Base-by-base conservation (phyloP, 169 alveolate species). In the Cryptosporidium parvum region DNA sequence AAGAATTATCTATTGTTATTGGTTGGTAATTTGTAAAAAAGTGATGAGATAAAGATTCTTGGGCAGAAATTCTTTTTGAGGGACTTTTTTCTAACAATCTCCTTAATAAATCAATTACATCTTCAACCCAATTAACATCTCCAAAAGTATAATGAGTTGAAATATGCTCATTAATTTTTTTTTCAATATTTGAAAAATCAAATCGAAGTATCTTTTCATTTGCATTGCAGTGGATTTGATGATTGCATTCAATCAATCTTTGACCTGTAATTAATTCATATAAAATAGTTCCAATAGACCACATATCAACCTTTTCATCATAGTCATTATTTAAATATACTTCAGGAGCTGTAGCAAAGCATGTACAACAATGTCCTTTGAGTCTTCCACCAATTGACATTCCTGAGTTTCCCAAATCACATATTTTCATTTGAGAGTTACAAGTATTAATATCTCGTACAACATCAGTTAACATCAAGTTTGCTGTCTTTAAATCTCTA, bases 351-450 rank as follows among this genome's bases (percentile, higher is more conserved):
- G 94, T 94, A 85, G 93, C 93, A 86, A 93, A 94, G 0, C 96
- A 95, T 3, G 97, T 94, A 8, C 97, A 91, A 56, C 93, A 85
- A 75, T 86, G 91, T 48, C 92, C 94, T 86, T 86, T 86, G 12
- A 86, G 91, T 2, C 42, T 62, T 68, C 85, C 75, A 21, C 62
- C 67, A 39, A 69, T 75, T 3, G 92, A 72, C 10, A 71, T 73
- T 92, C 95, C 96, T 1, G 98, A 95, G 33, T 95, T 95, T 18
- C 98, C 98, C 62, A 96, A 94, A 80, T 96, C 98, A 51, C 98
- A 97, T 44, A 95, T 91, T 70, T 96, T 96, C 33, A 95, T 94
- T n/a, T 44, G 62, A 21, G 67, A 65, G 31, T 42, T 65, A 35
- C 62, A 59, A 6, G 53, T 42, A 26, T 93, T 85, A 53, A 93